Evolutionary conservation across 768 basidiomycete species (phyloP), one percentile per base, ranked within the genome.

Genomic region (Leccinum subgranulosum): DNA sequence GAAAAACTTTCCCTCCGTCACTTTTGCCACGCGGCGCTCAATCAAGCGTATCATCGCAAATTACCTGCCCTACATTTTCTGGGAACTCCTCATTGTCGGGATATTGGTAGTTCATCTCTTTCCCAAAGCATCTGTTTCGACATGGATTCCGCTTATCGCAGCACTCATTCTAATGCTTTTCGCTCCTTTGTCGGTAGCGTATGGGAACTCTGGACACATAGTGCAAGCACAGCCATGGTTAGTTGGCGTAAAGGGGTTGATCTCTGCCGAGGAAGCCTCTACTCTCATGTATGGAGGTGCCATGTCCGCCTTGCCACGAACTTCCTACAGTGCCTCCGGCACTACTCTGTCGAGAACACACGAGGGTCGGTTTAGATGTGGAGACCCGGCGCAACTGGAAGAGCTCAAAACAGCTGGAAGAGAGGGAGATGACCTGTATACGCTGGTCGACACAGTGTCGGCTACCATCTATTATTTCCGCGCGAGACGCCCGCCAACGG

Each of bases 391-490:
- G 7, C 67, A 69, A 17, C 41, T 60, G 17, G 36, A 51, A 0
- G 46, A 12, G 0, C 59, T 62, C 17, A 49, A 5, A 8, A 1
- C 4, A 3, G 12, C 12, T 11, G n/a, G 2, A 6, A 3, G 4
- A 4, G 54, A 49, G 17, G 55, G 53, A n/a, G 53, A 53, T 23
- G 8, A 64, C 15, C 27, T 68, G 27, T 68, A 69, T n/a, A 59
- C 69, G 2, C 65, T 71, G 48, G 2, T 67, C 6, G 67, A 69
- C 49, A 71, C 67, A 1, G 0, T 54, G 1, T 71, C 67, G 2
- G 51, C 58, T 4, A 66, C 59, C 3, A n/a, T 68, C 6, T 71
- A 68, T 36, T 69, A 64, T 48, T 69, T 71, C 62, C 57, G 52
- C 7, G 64, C 66, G 7, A 48, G 39, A 1, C 56, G 48, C 27